Percentiles rank a stretch among this genome's conserved stretches.
Evolutionary conservation across 2,329 filamentous ascomycete species (phyloP).

Genomic region (Sporothrix variecibatus): DNA sequence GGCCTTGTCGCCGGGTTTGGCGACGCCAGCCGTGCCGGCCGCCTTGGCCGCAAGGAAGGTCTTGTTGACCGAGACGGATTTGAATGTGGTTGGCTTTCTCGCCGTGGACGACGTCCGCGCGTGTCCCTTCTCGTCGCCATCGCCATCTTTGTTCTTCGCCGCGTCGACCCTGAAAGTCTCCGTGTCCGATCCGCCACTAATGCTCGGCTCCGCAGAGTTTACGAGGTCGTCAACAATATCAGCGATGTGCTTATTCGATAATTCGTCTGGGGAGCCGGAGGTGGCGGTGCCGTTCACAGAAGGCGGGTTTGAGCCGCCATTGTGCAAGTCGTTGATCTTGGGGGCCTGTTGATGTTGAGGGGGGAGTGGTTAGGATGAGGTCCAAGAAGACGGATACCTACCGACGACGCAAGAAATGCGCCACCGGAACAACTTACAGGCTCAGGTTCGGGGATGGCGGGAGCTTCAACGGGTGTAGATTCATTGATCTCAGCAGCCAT

Average conservation of each 20-base stretch:
- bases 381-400: neutral
- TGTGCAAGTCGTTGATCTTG: slow-evolving; percentile 45
- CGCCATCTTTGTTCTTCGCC: slow-evolving; percentile 56
- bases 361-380: slow-evolving; percentile 2
- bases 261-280: slow-evolving; percentile 48
- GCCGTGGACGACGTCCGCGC: slow-evolving; percentile 59
- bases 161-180: slow-evolving; percentile 65
- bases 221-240: slow-evolving; percentile 59
- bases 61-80: slow-evolving; percentile 82
- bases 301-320: slow-evolving; percentile 50
- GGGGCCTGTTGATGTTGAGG: slow-evolving; percentile 40
- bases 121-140: slow-evolving; percentile 61
- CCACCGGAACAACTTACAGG: slow-evolving; percentile 44
- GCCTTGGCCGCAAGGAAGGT: slow-evolving; percentile 77
- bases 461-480: slow-evolving; percentile 56
- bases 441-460: slow-evolving; percentile 50
- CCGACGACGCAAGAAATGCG: neutral
- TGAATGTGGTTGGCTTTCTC: slow-evolving; percentile 79
- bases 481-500: slow-evolving; percentile 64
- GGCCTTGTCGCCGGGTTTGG: slow-evolving; percentile 56
- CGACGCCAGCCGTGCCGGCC: slow-evolving; percentile 42
- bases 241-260: slow-evolving; percentile 59
- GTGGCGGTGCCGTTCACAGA: slow-evolving; percentile 51
- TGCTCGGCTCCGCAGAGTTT: slow-evolving; percentile 66
- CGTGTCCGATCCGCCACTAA: slow-evolving; percentile 75